Percentiles rank a stretch among this genome's conserved stretches.
Conservation (phyloP, 176 grass and related monocot species). For the Chloris gayana region DNA sequence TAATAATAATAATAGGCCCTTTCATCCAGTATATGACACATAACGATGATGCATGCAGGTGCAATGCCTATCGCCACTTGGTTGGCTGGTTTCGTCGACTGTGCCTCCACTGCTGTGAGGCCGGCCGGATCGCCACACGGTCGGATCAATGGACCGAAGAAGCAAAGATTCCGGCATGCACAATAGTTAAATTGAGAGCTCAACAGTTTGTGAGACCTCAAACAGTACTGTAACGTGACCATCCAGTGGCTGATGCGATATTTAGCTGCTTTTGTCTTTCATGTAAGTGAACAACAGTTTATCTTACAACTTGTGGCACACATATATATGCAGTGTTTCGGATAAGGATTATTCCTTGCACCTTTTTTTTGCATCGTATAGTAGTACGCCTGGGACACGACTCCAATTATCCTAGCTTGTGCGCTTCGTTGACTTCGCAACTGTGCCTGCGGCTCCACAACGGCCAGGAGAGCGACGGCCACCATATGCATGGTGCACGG, state of each 20-base stretch:
- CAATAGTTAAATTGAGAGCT: not conserved
- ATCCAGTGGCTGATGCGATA: not conserved
- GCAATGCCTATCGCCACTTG: not conserved
- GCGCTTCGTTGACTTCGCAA: too few relatives aligned
- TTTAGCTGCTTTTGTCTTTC: not conserved
- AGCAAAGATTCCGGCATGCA: not conserved
- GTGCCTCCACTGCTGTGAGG: not conserved
- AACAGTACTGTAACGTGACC: not conserved
- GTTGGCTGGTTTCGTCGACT: not conserved
- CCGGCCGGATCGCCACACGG: not conserved
- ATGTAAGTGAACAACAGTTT: not conserved
- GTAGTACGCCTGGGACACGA: too few relatives aligned
- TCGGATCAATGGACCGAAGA: not conserved
- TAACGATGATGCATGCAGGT: not conserved
- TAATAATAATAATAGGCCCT: not conserved
- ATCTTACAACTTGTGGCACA: not conserved
- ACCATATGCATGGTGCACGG: too few relatives aligned
- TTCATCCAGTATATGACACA: not conserved
- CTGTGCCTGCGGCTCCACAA: too few relatives aligned
- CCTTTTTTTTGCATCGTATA: too few relatives aligned
- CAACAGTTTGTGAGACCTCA: not conserved
- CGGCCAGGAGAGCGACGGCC: too few relatives aligned
- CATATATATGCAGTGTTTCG: too few relatives aligned
- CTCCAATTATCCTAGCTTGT: too few relatives aligned
- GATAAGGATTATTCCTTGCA: too few relatives aligned